A percentile compares a stretch with the other conserved stretches of the same genome.
Evolutionary conservation across 306 rosid species (phyloP).

Genomic region (Crotalaria pallida): DNA sequence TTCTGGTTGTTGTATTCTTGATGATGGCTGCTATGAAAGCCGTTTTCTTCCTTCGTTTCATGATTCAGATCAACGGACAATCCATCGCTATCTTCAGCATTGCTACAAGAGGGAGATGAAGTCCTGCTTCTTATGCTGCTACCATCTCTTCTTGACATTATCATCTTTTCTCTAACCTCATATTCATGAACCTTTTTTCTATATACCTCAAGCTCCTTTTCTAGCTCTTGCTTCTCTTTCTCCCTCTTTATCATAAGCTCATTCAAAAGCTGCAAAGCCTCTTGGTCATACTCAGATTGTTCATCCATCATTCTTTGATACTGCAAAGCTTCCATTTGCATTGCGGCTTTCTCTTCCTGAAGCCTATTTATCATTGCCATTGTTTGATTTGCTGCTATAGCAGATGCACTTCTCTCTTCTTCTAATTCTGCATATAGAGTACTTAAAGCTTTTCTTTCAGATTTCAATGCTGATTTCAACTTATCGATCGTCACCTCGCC

Average conservation of each 20-base stretch:
- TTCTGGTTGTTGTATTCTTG: slow-evolving; percentile 57
- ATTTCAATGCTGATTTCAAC: slow-evolving; percentile 55
- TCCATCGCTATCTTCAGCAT: slow-evolving; percentile 81
- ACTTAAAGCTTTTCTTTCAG: slow-evolving; percentile 67
- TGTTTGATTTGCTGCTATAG: slow-evolving; percentile 87
- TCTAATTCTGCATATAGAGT: slow-evolving; percentile 78
- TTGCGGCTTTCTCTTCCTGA: slow-evolving; percentile 94
- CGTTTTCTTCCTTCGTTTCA: slow-evolving; percentile 65
- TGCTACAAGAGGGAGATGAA: slow-evolving; percentile 71
- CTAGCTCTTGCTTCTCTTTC: slow-evolving; percentile 79
- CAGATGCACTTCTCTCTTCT: slow-evolving; percentile 98
- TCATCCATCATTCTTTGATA: slow-evolving; percentile 99
- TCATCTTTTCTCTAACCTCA: slow-evolving; percentile 62
- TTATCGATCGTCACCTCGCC: slow-evolving; percentile 59
- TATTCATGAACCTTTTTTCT: slow-evolving; percentile 70
- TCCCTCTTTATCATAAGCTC: slow-evolving; percentile 89
- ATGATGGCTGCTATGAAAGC: slow-evolving; percentile 34
- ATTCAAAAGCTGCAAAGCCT: slow-evolving; percentile 87
- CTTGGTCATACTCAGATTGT: slow-evolving; percentile 95
- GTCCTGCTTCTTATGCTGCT: slow-evolving; percentile 62
- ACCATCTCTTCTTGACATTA: slow-evolving; percentile 48
- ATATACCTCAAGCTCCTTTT: slow-evolving; percentile 68
- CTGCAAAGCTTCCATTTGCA: slow-evolving; percentile 99
- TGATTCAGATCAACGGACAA: slow-evolving; percentile 61
- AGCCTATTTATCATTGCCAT: slow-evolving; percentile 99